A percentile compares a stretch with the other conserved stretches of the same genome.
phyloP scores from a whole-genome alignment of 164 flowering plant genomes.

The Magnolia officinalis region DNA sequence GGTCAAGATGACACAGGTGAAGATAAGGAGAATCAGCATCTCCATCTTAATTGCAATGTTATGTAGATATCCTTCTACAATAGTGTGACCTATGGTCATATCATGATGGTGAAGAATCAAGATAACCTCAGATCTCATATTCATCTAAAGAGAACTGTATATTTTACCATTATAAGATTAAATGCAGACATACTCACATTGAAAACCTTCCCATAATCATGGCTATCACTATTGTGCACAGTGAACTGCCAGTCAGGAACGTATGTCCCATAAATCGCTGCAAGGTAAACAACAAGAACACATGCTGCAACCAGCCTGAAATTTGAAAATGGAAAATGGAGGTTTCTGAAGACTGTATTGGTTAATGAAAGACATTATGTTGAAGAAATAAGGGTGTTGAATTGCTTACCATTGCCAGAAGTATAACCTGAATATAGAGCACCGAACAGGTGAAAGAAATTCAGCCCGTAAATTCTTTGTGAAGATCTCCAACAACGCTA shows the following conservation, averaged over 20 bases:
- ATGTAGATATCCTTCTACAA: neutral
- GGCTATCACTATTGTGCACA: constrained; percentile 37
- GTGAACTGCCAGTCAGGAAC: constrained; percentile 90
- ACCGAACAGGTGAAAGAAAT: constrained; percentile 26
- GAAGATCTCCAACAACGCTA: constrained; percentile 60
- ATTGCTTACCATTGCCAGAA: constrained; percentile 63
- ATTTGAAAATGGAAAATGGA: constrained; percentile 7
- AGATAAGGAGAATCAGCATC: neutral
- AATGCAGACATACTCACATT: constrained; percentile 38
- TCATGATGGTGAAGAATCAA: neutral
- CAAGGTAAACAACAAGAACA: constrained; percentile 53
- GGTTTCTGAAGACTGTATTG: neutral
- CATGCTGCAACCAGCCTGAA: constrained; percentile 64
- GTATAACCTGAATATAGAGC: constrained; percentile 55
- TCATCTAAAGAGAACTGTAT: neutral
- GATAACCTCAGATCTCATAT: neutral
- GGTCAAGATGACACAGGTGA: neutral
- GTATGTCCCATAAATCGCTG: constrained; percentile 60
- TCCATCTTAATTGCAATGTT: too few relatives aligned
- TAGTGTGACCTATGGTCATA: neutral
- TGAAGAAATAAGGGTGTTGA: neutral
- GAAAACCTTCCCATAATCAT: constrained; percentile 56
- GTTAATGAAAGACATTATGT: neutral
- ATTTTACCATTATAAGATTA: neutral
- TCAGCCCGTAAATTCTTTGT: constrained; percentile 31